These are phyloP conservation scores for Toxicodendron radicans DNA, from an alignment of 345 rosid genomes.

Conservation along the genomic window DNA sequence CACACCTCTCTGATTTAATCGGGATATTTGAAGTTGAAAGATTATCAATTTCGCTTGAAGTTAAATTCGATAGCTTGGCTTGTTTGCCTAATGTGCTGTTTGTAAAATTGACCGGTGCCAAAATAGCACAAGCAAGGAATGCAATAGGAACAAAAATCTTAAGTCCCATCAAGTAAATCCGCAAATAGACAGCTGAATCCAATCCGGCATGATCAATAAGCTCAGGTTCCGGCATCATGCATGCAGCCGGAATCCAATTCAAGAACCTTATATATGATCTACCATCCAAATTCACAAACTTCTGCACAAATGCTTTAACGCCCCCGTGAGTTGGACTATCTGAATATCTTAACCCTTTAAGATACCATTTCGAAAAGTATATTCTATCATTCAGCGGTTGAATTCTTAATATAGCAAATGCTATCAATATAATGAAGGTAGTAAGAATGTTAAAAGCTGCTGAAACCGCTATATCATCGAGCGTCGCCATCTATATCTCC, in stretches of 20 bases:
- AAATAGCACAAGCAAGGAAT: conserved; percentile 66
- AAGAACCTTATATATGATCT: conserved; percentile 70
- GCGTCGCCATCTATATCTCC: conserved; percentile 71
- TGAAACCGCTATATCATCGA: conserved; percentile 79
- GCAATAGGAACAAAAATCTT: conserved; percentile 88
- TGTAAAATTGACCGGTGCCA: conserved; percentile 81
- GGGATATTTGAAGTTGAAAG: conserved; percentile 89
- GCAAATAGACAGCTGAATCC: conserved; percentile 91
- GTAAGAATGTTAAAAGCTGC: conserved; percentile 70
- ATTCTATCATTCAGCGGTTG: conserved; percentile 96
- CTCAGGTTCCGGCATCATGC: conserved; percentile 93
- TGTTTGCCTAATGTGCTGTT: conserved; percentile 44
- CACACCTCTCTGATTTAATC: conserved; percentile 56
- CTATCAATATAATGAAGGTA: conserved; percentile 69
- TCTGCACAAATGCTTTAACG: conserved; percentile 35
- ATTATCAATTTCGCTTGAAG: conserved; percentile 83
- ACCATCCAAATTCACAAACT: conserved; percentile 72
- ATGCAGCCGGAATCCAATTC: conserved; percentile 92
- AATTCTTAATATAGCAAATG: conserved; percentile 77
- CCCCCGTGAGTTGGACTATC: conserved; percentile 63
- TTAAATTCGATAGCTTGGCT: conserved; percentile 44
- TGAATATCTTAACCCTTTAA: conserved; percentile 56
- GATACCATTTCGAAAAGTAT: conserved; percentile 96
- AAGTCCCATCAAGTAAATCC: conserved; percentile 89
- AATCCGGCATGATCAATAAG: conserved; percentile 97